Conservation (phyloP, 2,329 filamentous ascomycete species). For the Emmonsia crescens region DNA sequence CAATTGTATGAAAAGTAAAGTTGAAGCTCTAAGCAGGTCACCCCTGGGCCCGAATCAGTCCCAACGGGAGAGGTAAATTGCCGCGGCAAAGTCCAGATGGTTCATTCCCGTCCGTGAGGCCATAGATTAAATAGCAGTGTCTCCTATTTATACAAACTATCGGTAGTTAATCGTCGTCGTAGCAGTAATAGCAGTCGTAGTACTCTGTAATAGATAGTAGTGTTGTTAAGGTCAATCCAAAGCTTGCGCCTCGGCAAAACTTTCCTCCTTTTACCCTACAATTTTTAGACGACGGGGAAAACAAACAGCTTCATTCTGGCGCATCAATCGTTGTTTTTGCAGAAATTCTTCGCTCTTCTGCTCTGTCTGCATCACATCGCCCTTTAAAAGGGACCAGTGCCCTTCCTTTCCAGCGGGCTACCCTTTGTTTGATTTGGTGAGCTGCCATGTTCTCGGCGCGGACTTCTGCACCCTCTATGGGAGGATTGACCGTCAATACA, state of each 20-base stretch:
- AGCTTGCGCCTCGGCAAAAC: constrained; percentile 1
- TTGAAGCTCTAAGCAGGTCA: not conserved
- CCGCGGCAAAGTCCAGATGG: not conserved
- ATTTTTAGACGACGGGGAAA: not conserved
- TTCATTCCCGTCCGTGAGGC: not conserved
- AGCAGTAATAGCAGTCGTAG: too few relatives aligned
- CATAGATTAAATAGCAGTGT: not conserved
- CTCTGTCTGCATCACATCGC: not conserved
- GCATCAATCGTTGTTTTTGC: not conserved
- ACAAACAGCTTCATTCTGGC: not conserved
- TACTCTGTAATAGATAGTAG: too few relatives aligned
- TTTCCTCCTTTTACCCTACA: not conserved
- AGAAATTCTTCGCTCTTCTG: not conserved
- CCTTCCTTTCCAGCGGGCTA: not conserved
- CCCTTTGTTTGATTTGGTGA: not conserved
- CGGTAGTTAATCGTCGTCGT: too few relatives aligned
- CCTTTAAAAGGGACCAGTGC: not conserved
- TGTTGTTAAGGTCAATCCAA: too few relatives aligned
- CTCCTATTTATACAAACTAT: not conserved
- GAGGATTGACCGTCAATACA: constrained; percentile 14
- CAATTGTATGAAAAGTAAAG: too few relatives aligned
- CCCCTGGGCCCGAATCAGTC: not conserved
- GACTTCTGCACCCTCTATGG: constrained; percentile 7
- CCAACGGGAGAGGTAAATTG: not conserved
- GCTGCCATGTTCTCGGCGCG: constrained; percentile 11